phyloP scores from a whole-genome alignment of 768 basidiomycete species.

The Phylloporus rhodoxanthus region DNA sequence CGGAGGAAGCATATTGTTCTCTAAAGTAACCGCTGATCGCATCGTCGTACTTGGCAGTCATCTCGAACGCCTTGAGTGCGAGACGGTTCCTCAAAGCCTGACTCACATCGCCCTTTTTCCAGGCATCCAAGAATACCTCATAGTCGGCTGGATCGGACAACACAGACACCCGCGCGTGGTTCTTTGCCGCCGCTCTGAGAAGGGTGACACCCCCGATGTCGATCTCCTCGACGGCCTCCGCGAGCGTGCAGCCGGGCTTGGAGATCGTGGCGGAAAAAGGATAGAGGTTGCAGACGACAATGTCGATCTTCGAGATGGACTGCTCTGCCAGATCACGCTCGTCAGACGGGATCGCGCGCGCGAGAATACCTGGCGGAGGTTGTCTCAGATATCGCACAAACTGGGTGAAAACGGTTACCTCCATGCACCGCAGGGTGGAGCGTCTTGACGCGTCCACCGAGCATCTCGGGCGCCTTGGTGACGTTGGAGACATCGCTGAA shows the following conservation, averaged over 20 bases:
- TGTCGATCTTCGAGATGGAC: slow-evolving; percentile 84
- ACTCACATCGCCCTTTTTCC: slow-evolving; percentile 70
- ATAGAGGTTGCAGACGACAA: slow-evolving; percentile 99
- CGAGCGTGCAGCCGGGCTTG: slow-evolving; percentile 80
- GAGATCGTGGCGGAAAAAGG: slow-evolving; percentile 92
- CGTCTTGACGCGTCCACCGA: slow-evolving; percentile 97
- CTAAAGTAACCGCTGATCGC: slow-evolving; percentile 97
- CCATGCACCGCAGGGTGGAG: slow-evolving; percentile 97
- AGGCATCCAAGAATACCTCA: slow-evolving; percentile 68
- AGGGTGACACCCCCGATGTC: slow-evolving; percentile 99
- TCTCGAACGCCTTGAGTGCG: slow-evolving; percentile 95
- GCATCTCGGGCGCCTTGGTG: slow-evolving; percentile 98
- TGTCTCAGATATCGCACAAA: neutral
- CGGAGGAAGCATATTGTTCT: slow-evolving; percentile 85
- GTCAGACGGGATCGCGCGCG: slow-evolving; percentile 87
- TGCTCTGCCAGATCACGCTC: slow-evolving; percentile 78
- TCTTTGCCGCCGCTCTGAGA: slow-evolving; percentile 95
- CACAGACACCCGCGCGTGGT: slow-evolving; percentile 88
- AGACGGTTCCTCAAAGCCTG: slow-evolving; percentile 68
- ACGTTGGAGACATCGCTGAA: slow-evolving; percentile 92
- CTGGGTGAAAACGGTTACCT: slow-evolving; percentile 43
- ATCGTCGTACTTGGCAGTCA: slow-evolving; percentile 91
- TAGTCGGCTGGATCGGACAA: slow-evolving; percentile 90
- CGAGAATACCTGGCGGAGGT: slow-evolving; percentile 71
- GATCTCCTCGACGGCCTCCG: slow-evolving; percentile 93